Evolutionary conservation across 768 basidiomycete species (phyloP).

Genomic region (Lactifluus rugatus): DNA sequence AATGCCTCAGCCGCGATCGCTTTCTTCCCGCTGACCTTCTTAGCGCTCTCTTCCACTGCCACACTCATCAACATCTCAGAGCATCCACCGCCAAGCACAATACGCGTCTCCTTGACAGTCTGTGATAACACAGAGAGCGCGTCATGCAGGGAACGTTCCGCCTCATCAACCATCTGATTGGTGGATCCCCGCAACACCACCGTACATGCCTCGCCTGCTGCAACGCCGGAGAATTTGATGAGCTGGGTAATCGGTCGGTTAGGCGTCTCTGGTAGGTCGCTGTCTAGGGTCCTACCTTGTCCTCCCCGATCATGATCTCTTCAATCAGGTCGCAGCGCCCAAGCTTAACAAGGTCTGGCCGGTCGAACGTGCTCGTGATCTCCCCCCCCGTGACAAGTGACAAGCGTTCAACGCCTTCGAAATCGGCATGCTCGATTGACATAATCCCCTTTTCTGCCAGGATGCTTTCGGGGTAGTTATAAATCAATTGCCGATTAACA

Average conservation of each 20-base stretch:
- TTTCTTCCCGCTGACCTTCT: constrained; percentile 86
- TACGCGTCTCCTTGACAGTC: constrained; percentile 93
- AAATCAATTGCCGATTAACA: constrained; percentile 96
- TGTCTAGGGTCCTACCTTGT: constrained; percentile 56
- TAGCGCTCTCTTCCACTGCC: constrained; percentile 81
- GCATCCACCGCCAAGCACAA: constrained; percentile 93
- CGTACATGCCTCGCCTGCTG: constrained; percentile 95
- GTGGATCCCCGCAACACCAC: constrained; percentile 97
- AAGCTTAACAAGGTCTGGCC: constrained; percentile 85
- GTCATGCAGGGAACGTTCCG: constrained; percentile 94
- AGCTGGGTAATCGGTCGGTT: constrained; percentile 45
- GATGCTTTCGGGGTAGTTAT: constrained; percentile 97
- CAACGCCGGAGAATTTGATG: constrained; percentile 99
- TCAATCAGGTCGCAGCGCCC: constrained; percentile 92
- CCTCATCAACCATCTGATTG: constrained; percentile 98
- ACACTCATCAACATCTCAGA: constrained; percentile 98
- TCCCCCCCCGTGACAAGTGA: constrained; percentile 97
- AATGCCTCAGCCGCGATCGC: constrained; percentile 94
- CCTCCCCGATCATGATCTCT: constrained; percentile 99
- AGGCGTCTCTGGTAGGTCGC: constrained; percentile 2
- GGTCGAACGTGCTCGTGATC: constrained; percentile 91
- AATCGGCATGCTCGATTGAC: constrained; percentile 97
- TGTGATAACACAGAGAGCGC: constrained; percentile 96
- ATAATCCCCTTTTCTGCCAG: constrained; percentile 92
- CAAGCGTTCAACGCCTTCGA: constrained; percentile 94